Base-by-base conservation (phyloP, 2,329 filamentous ascomycete genomes). In the Arthrinium puccinioides region DNA sequence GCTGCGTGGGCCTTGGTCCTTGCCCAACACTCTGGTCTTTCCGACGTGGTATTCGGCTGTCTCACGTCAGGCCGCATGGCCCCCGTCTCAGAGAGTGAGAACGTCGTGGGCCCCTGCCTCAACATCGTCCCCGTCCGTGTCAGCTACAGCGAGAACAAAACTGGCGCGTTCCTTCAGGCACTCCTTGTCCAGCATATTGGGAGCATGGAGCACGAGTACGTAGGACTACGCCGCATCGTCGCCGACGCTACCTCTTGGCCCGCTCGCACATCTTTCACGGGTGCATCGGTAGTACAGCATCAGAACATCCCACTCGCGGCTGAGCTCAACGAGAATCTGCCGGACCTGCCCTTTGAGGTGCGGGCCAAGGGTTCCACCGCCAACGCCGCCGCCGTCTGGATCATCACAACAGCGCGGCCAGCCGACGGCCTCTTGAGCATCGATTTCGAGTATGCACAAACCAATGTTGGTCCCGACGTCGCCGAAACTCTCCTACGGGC, bases 1-100 rank as follows among this genome's bases (percentile, higher is more conserved):
- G 61, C 60, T 11, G 64, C 63, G 4, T 69, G 64, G 64, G 61
- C 59, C 3, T 39, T 67, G 11, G 54, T 62, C 2, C 53, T 63
- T 1, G 54, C 56, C 1, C 44, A 59, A 9, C 64, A 64, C 39
- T 53, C 61, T 38, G 54, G 53, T 2, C 50, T 55, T 14, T 38
- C 52, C 8, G 61, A 66, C 30, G 54, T 63, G 26, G 48, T 63
- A 13, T 65, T 66, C 36, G 63, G 63, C 7, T 57, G 61, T 42
- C 64, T 60, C 1, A 48, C 64, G 8, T 62, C 63, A 4, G 62
- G 62, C n/a, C 57, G 62, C 29, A 62, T 30, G 27, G 27, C 15
- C 13, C 27, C 13, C 13, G 27, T 30, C 16, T 9, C 27, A 4
- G 13, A 30, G 10, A 30, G 13, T 16, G 27, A 30, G 27, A 16